Evolutionary conservation across 768 basidiomycete genomes (phyloP), one percentile per base, ranked within the genome.

Genomic region (Leccinum aurantiacum): DNA sequence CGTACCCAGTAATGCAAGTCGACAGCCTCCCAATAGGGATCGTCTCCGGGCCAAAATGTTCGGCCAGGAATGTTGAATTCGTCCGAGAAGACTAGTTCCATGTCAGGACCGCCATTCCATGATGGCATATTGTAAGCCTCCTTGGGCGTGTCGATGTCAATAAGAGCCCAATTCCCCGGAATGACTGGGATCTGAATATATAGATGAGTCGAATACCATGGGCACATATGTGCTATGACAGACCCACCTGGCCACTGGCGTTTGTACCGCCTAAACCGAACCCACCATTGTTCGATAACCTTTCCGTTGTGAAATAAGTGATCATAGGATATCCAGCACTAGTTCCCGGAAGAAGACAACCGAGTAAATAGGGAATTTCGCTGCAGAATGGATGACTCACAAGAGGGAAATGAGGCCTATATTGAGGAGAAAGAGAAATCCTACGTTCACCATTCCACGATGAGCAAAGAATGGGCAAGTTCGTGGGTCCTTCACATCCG

Each of bases 41-140:
- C 91, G 63, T 93, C 90, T 6, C 89, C 89, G 46, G 87, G 84
- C 75, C 89, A 92, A 67, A 93, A 93, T 5, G 87, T 81, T 61
- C 91, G 78, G 4, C 90, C 89, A 22, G 87, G 85, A 25, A 76
- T 77, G 69, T 93, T 87, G 70, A 93, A 93, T 69, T 93, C 91
- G 73, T 93, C 91, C 4, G 85, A 87, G 70, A 90, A 93, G 10
- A 91, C 87, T 25, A 93, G 78, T 49, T 74, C 64, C 69, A 70
- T 69, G 33, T 81, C 84, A 50, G 77, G 73, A 4, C 89, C 86
- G 63, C 91, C 88, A 37, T 78, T 76, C 66, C 84, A 79, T 5
- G 87, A 85, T 0, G 79, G 27, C 65, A 83, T 78, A 59, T 75
- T 76, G 75, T 84, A 79, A 10, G 77, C 88, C 0, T 81, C 78